Percentiles rank a stretch among this genome's conserved stretches.
phyloP scores from a whole-genome alignment of 768 basidiomycete genomes.

The Paxillus ammoniavirescens region DNA sequence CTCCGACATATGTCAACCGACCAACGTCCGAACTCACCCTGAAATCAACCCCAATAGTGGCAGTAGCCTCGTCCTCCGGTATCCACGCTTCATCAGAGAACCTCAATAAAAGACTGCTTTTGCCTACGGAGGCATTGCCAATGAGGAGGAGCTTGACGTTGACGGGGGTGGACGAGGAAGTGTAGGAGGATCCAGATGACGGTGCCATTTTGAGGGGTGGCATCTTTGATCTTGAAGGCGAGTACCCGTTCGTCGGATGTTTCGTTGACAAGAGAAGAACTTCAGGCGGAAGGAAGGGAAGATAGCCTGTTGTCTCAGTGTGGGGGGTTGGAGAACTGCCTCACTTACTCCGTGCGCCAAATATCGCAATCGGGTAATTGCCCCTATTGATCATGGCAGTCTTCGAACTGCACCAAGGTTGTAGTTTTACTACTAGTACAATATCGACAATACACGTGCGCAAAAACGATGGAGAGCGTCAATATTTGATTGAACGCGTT shows the following conservation, averaged over 20 bases:
- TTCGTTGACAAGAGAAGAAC: background rate
- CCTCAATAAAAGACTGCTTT: conserved; percentile 86
- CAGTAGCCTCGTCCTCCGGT: conserved; percentile 84
- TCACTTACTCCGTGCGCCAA: conserved; percentile 16
- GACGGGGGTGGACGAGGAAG: conserved; percentile 34
- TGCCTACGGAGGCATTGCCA: conserved; percentile 89
- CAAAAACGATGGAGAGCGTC: background rate
- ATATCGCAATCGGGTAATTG: conserved; percentile 18
- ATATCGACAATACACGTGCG: background rate
- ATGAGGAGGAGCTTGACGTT: conserved; percentile 85
- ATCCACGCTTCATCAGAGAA: conserved; percentile 98
- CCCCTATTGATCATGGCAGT: too few relatives aligned
- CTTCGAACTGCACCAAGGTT: too few relatives aligned
- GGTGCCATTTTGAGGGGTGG: conserved; percentile 21
- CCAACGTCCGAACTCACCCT: conserved; percentile 50
- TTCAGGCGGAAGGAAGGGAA: background rate
- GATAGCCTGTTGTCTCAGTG: too few relatives aligned
- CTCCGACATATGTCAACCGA: background rate
- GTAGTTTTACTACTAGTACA: too few relatives aligned
- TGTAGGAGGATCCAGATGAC: conserved; percentile 22
- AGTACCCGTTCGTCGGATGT: too few relatives aligned
- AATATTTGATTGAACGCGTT: background rate
- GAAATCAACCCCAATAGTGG: conserved; percentile 86
- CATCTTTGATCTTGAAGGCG: conserved; percentile 8
- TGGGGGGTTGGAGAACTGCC: conserved; percentile 9